Conservation (phyloP, 495 filamentous ascomycete genomes). For the Coniosporium apollinis region DNA sequence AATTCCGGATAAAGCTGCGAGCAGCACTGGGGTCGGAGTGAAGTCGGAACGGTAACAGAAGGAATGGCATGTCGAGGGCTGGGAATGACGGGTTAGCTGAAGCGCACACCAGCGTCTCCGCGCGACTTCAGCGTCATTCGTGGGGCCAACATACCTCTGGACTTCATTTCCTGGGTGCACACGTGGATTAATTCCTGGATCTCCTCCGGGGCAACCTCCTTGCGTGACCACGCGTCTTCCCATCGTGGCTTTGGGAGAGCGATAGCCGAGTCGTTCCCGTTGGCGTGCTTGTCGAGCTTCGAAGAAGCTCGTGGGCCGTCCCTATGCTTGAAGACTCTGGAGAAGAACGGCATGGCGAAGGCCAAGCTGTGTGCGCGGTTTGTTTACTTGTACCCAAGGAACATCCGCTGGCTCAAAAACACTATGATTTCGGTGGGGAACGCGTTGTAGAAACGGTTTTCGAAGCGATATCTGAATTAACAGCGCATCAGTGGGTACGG, state of each 20-base stretch:
- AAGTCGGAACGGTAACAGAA: conserved; percentile 90
- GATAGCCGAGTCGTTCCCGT: conserved; percentile 28
- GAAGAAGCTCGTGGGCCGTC: conserved; percentile 24
- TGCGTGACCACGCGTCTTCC: conserved; percentile 81
- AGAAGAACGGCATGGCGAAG: conserved; percentile 22
- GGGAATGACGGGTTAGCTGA: conserved; percentile 9
- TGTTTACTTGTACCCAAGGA: too few relatives aligned
- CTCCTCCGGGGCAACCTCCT: conserved; percentile 74
- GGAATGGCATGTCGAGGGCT: conserved; percentile 82
- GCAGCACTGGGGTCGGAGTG: conserved; percentile 81
- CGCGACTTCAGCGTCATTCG: neutral
- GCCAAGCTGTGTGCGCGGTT: neutral
- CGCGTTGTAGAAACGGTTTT: too few relatives aligned
- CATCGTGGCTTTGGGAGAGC: conserved; percentile 55
- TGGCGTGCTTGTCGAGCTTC: conserved; percentile 36
- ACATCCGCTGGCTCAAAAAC: too few relatives aligned
- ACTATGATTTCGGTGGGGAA: too few relatives aligned
- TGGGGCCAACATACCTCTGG: conserved; percentile 52
- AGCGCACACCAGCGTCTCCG: neutral
- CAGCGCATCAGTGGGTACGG: too few relatives aligned
- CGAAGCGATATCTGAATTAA: too few relatives aligned
- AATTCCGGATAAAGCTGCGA: conserved; percentile 83
- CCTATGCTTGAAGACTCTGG: conserved; percentile 21
- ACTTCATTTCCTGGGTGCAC: conserved; percentile 84
- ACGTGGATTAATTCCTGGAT: conserved; percentile 69